These are phyloP conservation scores for Auricularia sp. DNA, from an alignment of 768 basidiomycete genomes.

Conservation along the genomic window DNA sequence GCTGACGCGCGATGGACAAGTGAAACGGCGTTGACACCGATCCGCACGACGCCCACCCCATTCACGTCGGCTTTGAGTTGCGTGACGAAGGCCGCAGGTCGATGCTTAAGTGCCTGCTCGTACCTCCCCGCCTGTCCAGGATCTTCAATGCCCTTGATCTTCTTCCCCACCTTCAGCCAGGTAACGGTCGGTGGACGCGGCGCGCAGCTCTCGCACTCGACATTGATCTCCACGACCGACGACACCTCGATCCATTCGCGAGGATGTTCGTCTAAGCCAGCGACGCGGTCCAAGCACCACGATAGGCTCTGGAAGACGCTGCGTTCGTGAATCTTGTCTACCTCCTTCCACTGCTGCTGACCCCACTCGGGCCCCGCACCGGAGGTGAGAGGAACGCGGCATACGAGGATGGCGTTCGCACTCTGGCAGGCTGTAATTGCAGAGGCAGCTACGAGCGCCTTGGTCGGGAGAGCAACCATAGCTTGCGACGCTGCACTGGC, in stretches of 20 bases:
- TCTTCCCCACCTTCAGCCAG: conserved; percentile 59
- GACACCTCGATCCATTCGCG: conserved; percentile 56
- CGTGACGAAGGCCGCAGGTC: conserved; percentile 80
- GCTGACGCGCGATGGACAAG: conserved; percentile 79
- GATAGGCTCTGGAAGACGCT: conserved; percentile 69
- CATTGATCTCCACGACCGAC: conserved; percentile 30
- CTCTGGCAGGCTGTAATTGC: conserved; percentile 56
- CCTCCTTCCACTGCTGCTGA: conserved; percentile 57
- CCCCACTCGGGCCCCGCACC: conserved; percentile 78
- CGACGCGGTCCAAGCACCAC: conserved; percentile 80
- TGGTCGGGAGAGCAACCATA: conserved; percentile 53
- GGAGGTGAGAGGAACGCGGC: conserved; percentile 58
- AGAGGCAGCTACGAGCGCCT: conserved; percentile 39
- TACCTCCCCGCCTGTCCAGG: conserved; percentile 79
- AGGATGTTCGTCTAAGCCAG: conserved; percentile 59
- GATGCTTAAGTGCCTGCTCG: conserved; percentile 76
- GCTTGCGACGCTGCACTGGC: conserved; percentile 46
- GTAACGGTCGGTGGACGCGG: conserved; percentile 65
- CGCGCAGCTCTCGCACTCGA: conserved; percentile 70
- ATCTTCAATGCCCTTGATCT: conserved; percentile 68
- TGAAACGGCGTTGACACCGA: conserved; percentile 82
- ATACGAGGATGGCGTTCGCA: conserved; percentile 72
- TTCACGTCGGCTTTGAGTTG: conserved; percentile 57
- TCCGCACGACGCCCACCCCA: conserved; percentile 59
- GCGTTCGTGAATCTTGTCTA: conserved; percentile 82